phyloP scores from a whole-genome alignment of 768 basidiomycete genomes.

The Tricholomella constricta region DNA sequence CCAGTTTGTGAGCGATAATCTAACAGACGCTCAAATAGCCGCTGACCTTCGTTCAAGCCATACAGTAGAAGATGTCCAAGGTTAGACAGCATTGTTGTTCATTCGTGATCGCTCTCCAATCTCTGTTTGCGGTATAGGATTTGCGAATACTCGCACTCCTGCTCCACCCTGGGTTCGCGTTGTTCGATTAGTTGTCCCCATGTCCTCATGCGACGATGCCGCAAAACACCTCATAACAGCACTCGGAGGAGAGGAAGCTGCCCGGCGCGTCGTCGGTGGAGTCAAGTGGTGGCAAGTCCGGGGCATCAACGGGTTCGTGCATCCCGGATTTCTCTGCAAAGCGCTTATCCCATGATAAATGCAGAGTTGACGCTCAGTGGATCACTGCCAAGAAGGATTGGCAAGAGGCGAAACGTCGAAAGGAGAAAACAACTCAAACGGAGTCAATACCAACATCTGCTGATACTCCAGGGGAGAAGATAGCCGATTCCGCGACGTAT shows the following conservation, averaged over 20 bases:
- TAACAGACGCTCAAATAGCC: neutral
- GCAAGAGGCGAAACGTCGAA: conserved; percentile 62
- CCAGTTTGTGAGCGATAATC: conserved; percentile 51
- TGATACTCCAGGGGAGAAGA: conserved; percentile 10
- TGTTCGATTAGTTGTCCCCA: conserved; percentile 69
- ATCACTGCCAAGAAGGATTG: conserved; percentile 84
- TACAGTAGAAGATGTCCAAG: conserved; percentile 82
- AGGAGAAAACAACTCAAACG: conserved; percentile 33
- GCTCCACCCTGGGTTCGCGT: conserved; percentile 85
- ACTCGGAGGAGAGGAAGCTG: conserved; percentile 81
- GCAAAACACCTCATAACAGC: conserved; percentile 72
- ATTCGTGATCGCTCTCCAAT: neutral
- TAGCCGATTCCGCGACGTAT: conserved; percentile 40
- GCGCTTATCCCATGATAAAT: neutral
- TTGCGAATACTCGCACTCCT: conserved; percentile 80
- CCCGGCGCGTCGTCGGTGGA: conserved; percentile 77
- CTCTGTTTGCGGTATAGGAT: conserved; percentile 35
- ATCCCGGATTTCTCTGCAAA: neutral
- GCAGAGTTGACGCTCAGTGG: conserved; percentile 86
- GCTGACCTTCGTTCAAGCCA: conserved; percentile 47
- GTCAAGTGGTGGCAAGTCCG: conserved; percentile 99
- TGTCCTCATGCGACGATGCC: conserved; percentile 74
- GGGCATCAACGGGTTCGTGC: conserved; percentile 67
- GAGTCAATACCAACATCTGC: conserved; percentile 2
- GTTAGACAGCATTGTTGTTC: conserved; percentile 22